Evolutionary conservation across 495 filamentous ascomycete species (phyloP).

Genomic region (Barbatosphaeria neglecta): DNA sequence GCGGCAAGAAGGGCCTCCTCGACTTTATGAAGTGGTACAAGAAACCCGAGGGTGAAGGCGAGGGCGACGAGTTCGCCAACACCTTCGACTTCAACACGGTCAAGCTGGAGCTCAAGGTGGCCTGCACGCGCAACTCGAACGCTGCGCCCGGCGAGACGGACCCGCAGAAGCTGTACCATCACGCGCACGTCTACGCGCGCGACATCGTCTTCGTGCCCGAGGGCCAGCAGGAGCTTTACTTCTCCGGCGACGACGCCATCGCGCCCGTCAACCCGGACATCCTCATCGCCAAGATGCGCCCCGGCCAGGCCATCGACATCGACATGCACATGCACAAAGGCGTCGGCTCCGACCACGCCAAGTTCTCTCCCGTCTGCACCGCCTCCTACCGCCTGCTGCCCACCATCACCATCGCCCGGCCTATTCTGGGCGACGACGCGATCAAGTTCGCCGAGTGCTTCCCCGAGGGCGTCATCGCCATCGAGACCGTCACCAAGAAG

Average conservation of each 20-base stretch:
- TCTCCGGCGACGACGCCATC: conserved; percentile 53
- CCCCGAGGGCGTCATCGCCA: conserved; percentile 72
- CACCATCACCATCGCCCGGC: conserved; percentile 64
- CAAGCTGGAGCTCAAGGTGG: conserved; percentile 54
- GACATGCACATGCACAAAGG: conserved; percentile 87
- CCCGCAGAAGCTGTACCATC: conserved; percentile 69
- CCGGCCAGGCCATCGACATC: conserved; percentile 74
- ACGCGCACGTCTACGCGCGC: conserved; percentile 77
- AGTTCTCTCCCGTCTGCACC: conserved; percentile 94
- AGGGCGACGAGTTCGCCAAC: conserved; percentile 15
- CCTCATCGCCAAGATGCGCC: conserved; percentile 85
- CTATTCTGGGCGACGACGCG: conserved; percentile 77
- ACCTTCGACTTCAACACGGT: conserved; percentile 74
- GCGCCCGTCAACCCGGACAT: conserved; percentile 81
- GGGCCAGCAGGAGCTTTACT: conserved; percentile 60
- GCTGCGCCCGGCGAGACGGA: conserved; percentile 62
- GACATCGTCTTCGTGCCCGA: conserved; percentile 65
- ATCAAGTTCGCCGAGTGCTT: conserved; percentile 87
- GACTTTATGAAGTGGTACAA: conserved; percentile 65
- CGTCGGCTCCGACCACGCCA: conserved; percentile 88
- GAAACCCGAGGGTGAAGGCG: conserved; percentile 25
- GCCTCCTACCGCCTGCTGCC: conserved; percentile 86
- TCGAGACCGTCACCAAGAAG: conserved; percentile 57
- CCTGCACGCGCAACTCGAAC: conserved; percentile 65
- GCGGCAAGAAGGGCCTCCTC: conserved; percentile 58